Percentiles rank a stretch among this genome's conserved stretches.
Conservation (phyloP, 176 grass and related monocot species). For the Paspalum vaginatum region DNA sequence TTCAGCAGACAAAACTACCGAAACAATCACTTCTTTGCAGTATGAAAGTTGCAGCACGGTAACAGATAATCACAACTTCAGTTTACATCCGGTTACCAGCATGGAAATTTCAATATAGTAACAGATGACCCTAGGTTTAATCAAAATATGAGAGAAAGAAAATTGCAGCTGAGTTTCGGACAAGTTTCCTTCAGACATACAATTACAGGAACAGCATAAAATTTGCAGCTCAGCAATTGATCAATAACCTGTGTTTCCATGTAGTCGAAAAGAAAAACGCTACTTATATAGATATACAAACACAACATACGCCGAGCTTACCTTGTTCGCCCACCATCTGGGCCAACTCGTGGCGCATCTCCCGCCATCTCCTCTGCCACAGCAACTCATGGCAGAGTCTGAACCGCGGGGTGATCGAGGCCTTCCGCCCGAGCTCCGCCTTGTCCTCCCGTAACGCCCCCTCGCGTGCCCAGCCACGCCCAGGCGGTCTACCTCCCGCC, state of each 20-base stretch:
- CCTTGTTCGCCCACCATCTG: slow-evolving; percentile 66
- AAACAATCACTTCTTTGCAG: background rate
- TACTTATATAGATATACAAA: background rate
- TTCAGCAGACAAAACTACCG: slow-evolving; percentile 1
- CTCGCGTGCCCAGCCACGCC: background rate
- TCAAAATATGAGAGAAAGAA: background rate
- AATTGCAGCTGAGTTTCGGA: background rate
- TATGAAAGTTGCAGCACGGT: background rate
- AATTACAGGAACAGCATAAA: background rate
- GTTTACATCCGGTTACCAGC: background rate
- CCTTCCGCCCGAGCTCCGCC: slow-evolving; percentile 11
- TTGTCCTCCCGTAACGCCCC: background rate
- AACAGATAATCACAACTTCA: background rate
- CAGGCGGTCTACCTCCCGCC: background rate
- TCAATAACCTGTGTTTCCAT: background rate
- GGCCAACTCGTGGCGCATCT: slow-evolving; percentile 53
- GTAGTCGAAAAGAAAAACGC: background rate
- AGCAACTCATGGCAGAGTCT: slow-evolving; percentile 55
- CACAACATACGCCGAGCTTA: slow-evolving; percentile 15
- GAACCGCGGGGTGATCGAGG: slow-evolving; percentile 37
- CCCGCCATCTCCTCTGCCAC: slow-evolving; percentile 57
- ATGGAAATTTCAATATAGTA: background rate
- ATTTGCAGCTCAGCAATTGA: background rate
- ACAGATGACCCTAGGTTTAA: background rate
- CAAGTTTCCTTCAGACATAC: background rate